Evolutionary conservation across 1,284 basidiomycete species (phyloP).

Genomic region (Meripilus lineatus): DNA sequence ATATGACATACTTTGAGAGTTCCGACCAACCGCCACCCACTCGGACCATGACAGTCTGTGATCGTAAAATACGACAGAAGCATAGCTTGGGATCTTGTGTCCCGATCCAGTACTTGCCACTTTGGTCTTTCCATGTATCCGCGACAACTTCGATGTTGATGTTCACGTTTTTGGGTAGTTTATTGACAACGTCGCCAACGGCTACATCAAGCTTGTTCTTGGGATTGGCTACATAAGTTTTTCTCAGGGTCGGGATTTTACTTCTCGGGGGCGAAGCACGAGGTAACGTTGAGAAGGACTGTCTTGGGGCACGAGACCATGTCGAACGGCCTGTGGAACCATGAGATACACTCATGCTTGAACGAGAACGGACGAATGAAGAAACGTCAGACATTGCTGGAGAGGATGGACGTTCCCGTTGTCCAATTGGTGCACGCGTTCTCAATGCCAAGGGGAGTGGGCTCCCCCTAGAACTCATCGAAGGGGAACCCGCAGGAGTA

Average conservation of each 20-base stretch:
- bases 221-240: constrained; percentile 79
- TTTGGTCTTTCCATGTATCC: constrained; percentile 86
- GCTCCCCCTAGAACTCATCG: constrained; percentile 24
- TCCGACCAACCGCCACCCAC: constrained; percentile 95
- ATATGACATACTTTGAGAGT: constrained; percentile 67
- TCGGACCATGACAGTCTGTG: constrained; percentile 91
- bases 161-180: constrained; percentile 78
- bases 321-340: constrained; percentile 42
- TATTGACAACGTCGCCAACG: constrained; percentile 87
- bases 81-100: constrained; percentile 83
- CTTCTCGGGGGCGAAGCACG: constrained; percentile 42
- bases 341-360: constrained; percentile 25
- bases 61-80: constrained; percentile 89
- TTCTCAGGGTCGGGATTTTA: constrained; percentile 36
- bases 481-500: constrained; percentile 24
- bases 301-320: constrained; percentile 66
- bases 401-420: constrained; percentile 40
- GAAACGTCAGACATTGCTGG: constrained; percentile 56
- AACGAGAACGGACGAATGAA: constrained; percentile 24
- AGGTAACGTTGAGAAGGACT: constrained; percentile 42
- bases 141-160: constrained; percentile 81
- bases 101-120: constrained; percentile 95
- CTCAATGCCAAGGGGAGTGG: constrained; percentile 31
- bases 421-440: constrained; percentile 36
- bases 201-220: constrained; percentile 89